Conservation (phyloP, 768 basidiomycete species). For the Pleurotus tuber-regium region DNA sequence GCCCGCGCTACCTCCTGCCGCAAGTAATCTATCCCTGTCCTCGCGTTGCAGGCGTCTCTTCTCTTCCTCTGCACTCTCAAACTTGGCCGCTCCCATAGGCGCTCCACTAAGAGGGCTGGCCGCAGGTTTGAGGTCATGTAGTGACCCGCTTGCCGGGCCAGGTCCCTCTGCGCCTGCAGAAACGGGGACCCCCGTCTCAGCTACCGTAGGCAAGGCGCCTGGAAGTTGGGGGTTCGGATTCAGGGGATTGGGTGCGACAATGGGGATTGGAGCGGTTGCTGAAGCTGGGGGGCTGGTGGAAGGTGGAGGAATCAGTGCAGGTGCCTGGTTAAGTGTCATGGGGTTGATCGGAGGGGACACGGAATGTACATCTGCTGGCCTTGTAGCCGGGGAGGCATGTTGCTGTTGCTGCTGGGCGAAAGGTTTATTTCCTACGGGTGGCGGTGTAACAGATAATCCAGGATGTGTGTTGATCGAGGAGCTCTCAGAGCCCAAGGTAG, state of each 20-base stretch:
- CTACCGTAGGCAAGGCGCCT: constrained; percentile 56
- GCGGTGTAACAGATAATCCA: constrained; percentile 42
- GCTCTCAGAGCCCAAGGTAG: constrained; percentile 42
- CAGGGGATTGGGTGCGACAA: constrained; percentile 24
- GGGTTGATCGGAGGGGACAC: constrained; percentile 32
- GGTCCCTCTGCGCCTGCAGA: constrained; percentile 57
- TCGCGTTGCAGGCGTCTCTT: constrained; percentile 39
- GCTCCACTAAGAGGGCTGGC: constrained; percentile 27
- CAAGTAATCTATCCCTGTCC: constrained; percentile 10
- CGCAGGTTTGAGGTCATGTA: constrained; percentile 47
- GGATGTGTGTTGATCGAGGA: constrained; percentile 25
- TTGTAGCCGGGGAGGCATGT: constrained; percentile 21
- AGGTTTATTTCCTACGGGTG: constrained; percentile 23
- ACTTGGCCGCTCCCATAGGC: constrained; percentile 22
- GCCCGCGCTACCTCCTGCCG: neutral
- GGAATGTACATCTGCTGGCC: constrained; percentile 15
- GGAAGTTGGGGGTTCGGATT: constrained; percentile 24
- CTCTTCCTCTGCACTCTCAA: constrained; percentile 47
- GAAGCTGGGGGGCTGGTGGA: constrained; percentile 15
- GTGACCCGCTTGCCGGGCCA: constrained; percentile 64
- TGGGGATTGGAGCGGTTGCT: constrained; percentile 16
- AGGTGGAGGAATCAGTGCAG: constrained; percentile 32
- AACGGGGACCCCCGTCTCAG: constrained; percentile 77
- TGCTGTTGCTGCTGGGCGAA: constrained; percentile 11
- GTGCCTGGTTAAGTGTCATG: constrained; percentile 34